Base-by-base conservation (phyloP, 768 basidiomycete species). In the Polyporus arcularius region DNA sequence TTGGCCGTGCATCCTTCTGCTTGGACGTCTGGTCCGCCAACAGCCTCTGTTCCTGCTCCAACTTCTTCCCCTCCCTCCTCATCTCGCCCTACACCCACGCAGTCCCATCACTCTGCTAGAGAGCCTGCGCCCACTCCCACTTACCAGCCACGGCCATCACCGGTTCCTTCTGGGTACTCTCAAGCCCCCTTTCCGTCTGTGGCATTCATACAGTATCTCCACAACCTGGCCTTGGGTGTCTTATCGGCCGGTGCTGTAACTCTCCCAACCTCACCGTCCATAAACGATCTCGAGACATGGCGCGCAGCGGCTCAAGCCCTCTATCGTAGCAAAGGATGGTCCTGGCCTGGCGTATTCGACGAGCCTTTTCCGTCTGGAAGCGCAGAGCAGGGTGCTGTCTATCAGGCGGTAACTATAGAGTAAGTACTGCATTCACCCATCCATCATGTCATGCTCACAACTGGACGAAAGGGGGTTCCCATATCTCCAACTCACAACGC, bases 1-100 rank as follows among this genome's bases (percentile, higher is more conserved):
- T 78, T 93, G 21, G 86, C 89, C 14, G 90, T 93, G n/a, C 86
- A 88, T 69, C 87, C 89, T 26, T 88, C 87, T 30, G 87, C 87
- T 55, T 93, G 91, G 91, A 78, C 80, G 42, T 74, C 79, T 26
- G 62, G 73, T 12, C 87, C 88, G 30, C 87, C 84, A 12, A 73
- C 71, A 41, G 64, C 72, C 0, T 56, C 70, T 53, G 21, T 38
- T 53, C 38, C 14, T 0, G 15, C 32, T 31, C 1, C 39, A 9
- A 32, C 35, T 1, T 30, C 31, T 0, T 30, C 52, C 1, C 41
- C 39, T 31, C 32, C 47, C 15, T 45, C 69, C 45, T 52, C 55
- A 28, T 40, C 57, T 3, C 43, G 26, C 16, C 18, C 58, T 18
- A 32, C 26, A n/a, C 32, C 30, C 26, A 46, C 58, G 35, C 40